Percentiles rank a stretch among this genome's conserved stretches.
Evolutionary conservation across 306 rosid genomes (phyloP).

Genomic region (Elaeagnus macrophylla): DNA sequence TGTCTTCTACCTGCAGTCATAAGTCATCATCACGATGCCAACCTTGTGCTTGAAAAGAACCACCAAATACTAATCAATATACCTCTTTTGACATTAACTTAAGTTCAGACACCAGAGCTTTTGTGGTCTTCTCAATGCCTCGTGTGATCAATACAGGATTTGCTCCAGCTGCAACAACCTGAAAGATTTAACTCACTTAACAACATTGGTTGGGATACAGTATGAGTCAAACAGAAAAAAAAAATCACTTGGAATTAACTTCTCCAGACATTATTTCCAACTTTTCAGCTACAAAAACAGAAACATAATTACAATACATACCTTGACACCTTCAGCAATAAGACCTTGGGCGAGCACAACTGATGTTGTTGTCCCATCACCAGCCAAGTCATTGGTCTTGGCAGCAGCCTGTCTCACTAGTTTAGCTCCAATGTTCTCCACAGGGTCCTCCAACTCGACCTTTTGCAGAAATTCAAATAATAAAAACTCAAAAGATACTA

Average conservation of each 20-base stretch:
- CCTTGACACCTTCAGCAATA: slow-evolving; percentile 97
- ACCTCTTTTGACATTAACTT: slow-evolving; percentile 87
- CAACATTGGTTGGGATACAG: not conserved
- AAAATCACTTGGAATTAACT: not conserved
- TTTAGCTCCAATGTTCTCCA: slow-evolving; percentile 98
- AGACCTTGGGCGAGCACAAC: slow-evolving; percentile 99
- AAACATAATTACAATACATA: not conserved
- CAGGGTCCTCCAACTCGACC: slow-evolving; percentile 99
- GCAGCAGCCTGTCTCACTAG: slow-evolving; percentile 98
- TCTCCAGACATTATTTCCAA: not conserved
- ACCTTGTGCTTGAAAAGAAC: no score
- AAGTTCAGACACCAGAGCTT: slow-evolving; percentile 75
- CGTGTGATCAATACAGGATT: slow-evolving; percentile 96
- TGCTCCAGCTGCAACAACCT: slow-evolving; percentile 99
- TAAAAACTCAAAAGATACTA: not conserved
- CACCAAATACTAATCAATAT: not conserved
- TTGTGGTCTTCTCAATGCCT: slow-evolving; percentile 89
- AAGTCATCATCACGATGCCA: not conserved
- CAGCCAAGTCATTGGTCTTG: slow-evolving; percentile 96
- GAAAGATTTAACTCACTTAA: slow-evolving; percentile 9
- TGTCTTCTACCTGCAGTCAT: slow-evolving; percentile 77
- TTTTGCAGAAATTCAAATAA: slow-evolving; percentile 5
- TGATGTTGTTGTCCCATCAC: slow-evolving; percentile 97
- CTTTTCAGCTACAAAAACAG: not conserved
- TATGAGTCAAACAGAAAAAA: no score